Evolutionary conservation across 768 basidiomycete species (phyloP), one percentile per base, ranked within the genome.

Genomic region (Lactarius akahatsu): DNA sequence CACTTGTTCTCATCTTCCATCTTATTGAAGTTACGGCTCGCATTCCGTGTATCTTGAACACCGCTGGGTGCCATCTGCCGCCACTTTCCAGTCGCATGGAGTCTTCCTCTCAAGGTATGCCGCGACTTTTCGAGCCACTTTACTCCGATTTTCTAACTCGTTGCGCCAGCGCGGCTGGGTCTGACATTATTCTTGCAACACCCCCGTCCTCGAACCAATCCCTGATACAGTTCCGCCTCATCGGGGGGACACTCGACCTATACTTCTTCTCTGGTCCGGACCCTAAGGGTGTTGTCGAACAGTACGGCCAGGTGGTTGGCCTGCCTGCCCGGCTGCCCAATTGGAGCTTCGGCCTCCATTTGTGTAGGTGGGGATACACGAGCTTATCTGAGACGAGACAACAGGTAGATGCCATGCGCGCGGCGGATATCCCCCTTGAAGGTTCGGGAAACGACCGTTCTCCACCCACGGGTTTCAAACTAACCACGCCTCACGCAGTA

Each of bases 271-370:
- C 79, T 6, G 82, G 82, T 16, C 78, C 78, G 10, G 74, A 67
- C n/a, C 82, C 86, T 30, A 77, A 78, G 55, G 74, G 76, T n/a
- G 90, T 91, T 10, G 82, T 89, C 58, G 82, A 88, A 67, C 90
- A 92, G 74, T 90, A 92, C 70, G 83, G 86, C 5, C 81, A 78
- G 41, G 76, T 85, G n/a, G 80, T 89, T 32, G 90, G 90, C 4
- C 77, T 83, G 45, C 89, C 91, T 3, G 84, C 83, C 36, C 87
- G 88, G 84, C 85, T 87, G 73, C 90, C 90, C 2, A 79, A 80
- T 43, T 92, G 89, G 88, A 85, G 85, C 5, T 89, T 92, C 72
- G 90, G 91, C 8, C 90, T 90, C 78, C 90, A 93, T 66, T 80
- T 90, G 18, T 88, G 87, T 78, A 81, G 82, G 64, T 86, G 82